Conservation (phyloP, 2,329 filamentous ascomycete species). For the Onygenales sp. region DNA sequence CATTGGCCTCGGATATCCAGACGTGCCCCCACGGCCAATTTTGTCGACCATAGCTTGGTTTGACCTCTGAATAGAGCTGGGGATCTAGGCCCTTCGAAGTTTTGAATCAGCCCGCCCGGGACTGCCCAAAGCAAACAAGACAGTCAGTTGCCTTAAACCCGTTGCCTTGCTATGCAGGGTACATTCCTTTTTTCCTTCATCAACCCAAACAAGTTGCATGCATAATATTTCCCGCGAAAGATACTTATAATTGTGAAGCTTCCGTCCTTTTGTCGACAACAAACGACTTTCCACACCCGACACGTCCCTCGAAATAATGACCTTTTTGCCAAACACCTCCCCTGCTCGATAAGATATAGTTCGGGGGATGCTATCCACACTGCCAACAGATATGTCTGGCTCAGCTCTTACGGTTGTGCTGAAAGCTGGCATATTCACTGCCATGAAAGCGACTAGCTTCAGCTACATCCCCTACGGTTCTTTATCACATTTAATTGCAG, state of each 20-base stretch:
- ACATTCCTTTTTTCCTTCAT: constrained; percentile 1
- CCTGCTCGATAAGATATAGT: background rate
- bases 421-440: constrained; percentile 11
- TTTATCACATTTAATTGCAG: constrained; percentile 6
- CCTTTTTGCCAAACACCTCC: background rate
- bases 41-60: background rate
- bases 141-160: constrained; percentile 5
- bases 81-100: constrained; percentile 4
- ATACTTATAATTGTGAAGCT: background rate
- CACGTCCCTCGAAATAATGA: constrained; percentile 3
- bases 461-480: constrained; percentile 1
- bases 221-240: constrained; percentile 1
- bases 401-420: constrained; percentile 10
- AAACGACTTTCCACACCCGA: background rate
- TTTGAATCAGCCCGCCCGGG: background rate
- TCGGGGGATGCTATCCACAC: background rate
- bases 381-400: background rate
- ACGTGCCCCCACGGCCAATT: background rate
- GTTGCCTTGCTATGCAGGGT: constrained; percentile 8
- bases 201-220: constrained; percentile 4
- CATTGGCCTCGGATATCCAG: background rate
- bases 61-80: background rate
- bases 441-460: constrained; percentile 8
- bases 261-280: background rate
- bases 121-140: constrained; percentile 4